These are phyloP conservation scores for Trichosporon sp. DNA, from an alignment of 1,284 basidiomycete genomes.

Conservation along the genomic window DNA sequence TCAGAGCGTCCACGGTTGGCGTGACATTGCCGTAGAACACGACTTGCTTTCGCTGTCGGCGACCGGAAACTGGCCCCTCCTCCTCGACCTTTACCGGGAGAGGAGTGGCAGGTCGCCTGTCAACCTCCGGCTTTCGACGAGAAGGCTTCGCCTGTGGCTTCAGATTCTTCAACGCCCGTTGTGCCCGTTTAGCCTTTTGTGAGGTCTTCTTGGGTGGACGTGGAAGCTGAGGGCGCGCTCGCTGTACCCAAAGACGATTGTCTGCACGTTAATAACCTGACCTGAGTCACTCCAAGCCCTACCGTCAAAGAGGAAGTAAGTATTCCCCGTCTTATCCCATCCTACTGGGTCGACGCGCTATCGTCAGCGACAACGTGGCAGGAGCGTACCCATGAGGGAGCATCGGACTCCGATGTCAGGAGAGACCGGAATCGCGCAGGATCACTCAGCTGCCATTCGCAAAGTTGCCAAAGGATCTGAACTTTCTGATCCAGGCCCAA, in stretches of 20 bases:
- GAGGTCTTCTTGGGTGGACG: conserved; percentile 46
- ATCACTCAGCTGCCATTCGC: conserved; percentile 62
- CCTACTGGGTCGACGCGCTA: conserved; percentile 62
- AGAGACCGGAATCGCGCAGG: conserved; percentile 60
- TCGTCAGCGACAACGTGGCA: neutral
- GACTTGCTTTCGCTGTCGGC: conserved; percentile 44
- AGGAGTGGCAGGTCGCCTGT: neutral
- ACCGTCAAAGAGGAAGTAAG: conserved; percentile 63
- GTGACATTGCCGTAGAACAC: conserved; percentile 50
- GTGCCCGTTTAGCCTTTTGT: conserved; percentile 43
- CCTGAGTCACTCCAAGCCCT: conserved; percentile 20
- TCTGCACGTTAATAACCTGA: conserved; percentile 41
- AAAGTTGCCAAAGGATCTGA: conserved; percentile 57
- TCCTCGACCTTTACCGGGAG: neutral
- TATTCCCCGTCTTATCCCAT: conserved; percentile 60
- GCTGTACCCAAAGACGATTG: conserved; percentile 63
- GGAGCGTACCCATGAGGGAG: conserved; percentile 57
- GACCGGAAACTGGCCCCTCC: conserved; percentile 33
- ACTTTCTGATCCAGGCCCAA: conserved; percentile 59
- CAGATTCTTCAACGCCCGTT: conserved; percentile 31
- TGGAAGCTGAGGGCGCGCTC: conserved; percentile 45
- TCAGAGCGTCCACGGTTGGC: conserved; percentile 45
- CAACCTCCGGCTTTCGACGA: neutral
- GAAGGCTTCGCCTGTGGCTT: conserved; percentile 26
- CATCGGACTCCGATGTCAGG: conserved; percentile 59